Evolutionary conservation across 2,329 filamentous ascomycete species (phyloP), one percentile per base, ranked within the genome.

Genomic region (Ceratocystis smalleyi): DNA sequence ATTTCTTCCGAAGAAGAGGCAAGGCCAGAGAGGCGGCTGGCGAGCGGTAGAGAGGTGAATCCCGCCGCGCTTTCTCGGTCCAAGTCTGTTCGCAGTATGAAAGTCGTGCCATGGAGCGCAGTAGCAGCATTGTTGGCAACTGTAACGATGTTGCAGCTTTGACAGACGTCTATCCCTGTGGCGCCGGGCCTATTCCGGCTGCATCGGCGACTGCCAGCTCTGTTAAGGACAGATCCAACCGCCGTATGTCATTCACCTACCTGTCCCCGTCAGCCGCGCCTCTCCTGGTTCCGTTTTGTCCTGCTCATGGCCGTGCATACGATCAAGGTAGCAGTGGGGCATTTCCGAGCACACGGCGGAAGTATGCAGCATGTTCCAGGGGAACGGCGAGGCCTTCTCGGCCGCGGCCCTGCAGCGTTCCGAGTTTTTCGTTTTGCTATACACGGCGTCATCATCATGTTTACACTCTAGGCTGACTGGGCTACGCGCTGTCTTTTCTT

Each of bases 1-100:
- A 99, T 76, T 96, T 97, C 75, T 99, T 99, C 79, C 82, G 94
- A 70, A 82, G 91, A 73, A 83, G 91, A 72, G 89, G 88, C 64
- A 90, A 87, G 76, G 89, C 86, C 22, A 66, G 65, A 64, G 65
- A 66, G 45, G 65, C 61, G 49, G 62, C 57, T 62, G 57, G 63
- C 55, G 60, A 65, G 62, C 66, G 64, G 66, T 64, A 66, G 65
- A 64, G 47, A 55, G 61, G 59, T 8, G 17, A 59, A 60, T 63
- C 62, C 43, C 60, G 66, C 65, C 67, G 43, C 60, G 47, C 55
- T 64, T 65, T 63, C 63, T 63, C 66, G 49, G 40, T 55, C 47
- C 63, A 59, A 30, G 57, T 61, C 63, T 22, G 57, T 57, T 64
- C 59, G 17, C 27, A 24, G 27, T 19, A 57, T 35, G 30, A 30